phyloP scores from a whole-genome alignment of 2,329 filamentous ascomycete genomes.

The Ceratocystis diversiconidia region DNA sequence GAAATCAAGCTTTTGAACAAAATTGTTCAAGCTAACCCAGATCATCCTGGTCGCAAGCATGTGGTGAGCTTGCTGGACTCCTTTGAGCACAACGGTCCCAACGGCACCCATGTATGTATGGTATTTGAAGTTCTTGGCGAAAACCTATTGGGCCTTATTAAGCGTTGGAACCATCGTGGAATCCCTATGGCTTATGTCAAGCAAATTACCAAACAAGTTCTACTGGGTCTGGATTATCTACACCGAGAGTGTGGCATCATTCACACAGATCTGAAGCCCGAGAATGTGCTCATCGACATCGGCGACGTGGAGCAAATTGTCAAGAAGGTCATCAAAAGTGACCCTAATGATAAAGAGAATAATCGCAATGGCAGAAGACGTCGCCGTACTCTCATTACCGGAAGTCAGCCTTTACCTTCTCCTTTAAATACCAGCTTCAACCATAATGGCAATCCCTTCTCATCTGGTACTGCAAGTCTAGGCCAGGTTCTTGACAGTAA shows the following conservation, averaged over 20 bases:
- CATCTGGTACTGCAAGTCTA: constrained; percentile 43
- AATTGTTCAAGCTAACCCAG: constrained; percentile 87
- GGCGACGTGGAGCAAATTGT: constrained; percentile 98
- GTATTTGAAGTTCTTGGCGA: constrained; percentile 96
- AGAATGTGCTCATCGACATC: constrained; percentile 97
- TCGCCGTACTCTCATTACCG: constrained; percentile 86
- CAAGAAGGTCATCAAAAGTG: constrained; percentile 83
- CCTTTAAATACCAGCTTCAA: constrained; percentile 87
- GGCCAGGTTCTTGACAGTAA: constrained; percentile 62
- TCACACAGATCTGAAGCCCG: constrained; percentile 92
- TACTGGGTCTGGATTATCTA: constrained; percentile 88
- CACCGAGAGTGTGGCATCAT: constrained; percentile 98
- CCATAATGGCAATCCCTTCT: constrained; percentile 31
- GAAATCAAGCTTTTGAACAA: constrained; percentile 97
- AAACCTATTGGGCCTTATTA: constrained; percentile 88
- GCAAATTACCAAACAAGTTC: constrained; percentile 96
- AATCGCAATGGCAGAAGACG: constrained; percentile 83
- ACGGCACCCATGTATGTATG: constrained; percentile 96
- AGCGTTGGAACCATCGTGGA: constrained; percentile 94
- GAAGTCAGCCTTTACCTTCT: constrained; percentile 88
- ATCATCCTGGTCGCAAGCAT: constrained; percentile 85
- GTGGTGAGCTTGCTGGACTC: constrained; percentile 93
- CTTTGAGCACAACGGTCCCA: constrained; percentile 93
- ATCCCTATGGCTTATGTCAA: constrained; percentile 95
- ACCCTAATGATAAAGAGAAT: constrained; percentile 62